Base-by-base conservation (phyloP, 768 basidiomycete species). In the Chalciporus chontae region DNA sequence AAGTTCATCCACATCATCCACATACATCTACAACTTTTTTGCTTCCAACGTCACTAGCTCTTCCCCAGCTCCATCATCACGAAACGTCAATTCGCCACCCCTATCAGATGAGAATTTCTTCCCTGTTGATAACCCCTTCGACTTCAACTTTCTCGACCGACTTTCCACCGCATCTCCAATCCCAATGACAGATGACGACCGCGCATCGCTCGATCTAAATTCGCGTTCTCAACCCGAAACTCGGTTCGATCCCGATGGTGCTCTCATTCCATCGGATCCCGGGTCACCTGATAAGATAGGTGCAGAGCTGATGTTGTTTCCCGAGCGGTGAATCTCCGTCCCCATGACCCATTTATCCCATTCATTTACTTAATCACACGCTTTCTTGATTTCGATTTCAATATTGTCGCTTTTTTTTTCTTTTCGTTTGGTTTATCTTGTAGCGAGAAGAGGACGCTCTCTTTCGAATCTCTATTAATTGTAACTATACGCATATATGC, bases 1-100 rank as follows among this genome's bases (percentile, higher is more conserved):
- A 19, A 42, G 37, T 53, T 46, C 56, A 40, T 55, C 48, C 46
- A 40, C 60, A 52, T 52, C 59, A 8, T 44, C 56, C 50, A 26
- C 57, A 39, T 56, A 62, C 39, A 61, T 75, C 43, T 77, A 77
- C 47, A 75, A 76, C 3, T 79, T 80, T 60, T 80, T 83, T 58
- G 62, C 73, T 10, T 57, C 69, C 40, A 66, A 73, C 8, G 77
- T 78, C 24, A 68, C 76, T 5, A 60, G 62, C 26, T 71, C 70
- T 3, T 54, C 61, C 5, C 56, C 44, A 19, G 40, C 29, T 7
- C 55, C 63, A 31, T 6, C 37, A 8, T 32, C 41, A 43, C 54
- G 43, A 21, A 32, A 14, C n/a, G 27, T 37, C 7, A 32, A 14
- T 23, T 21, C 19, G 3, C 34, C 39, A 19, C 47, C 51, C n/a